Evolutionary conservation across 2,329 filamentous ascomycete species (phyloP), one percentile per base, ranked within the genome.

Genomic region (Chlorencoelia australis): DNA sequence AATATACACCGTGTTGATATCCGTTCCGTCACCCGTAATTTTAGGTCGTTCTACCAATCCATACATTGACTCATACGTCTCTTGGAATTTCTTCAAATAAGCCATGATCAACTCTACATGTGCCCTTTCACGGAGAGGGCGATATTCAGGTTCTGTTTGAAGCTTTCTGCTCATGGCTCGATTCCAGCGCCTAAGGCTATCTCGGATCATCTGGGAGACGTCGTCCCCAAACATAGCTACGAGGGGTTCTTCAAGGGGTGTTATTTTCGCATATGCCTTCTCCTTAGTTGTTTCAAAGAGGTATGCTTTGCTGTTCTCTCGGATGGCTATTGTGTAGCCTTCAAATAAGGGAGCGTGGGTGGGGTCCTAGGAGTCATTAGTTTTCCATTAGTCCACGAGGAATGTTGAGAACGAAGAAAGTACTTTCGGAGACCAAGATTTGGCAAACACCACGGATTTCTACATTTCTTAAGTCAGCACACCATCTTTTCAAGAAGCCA

Each of bases 81-180:
- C 4, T 8, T 36, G 33, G 35, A 45, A 50, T 4, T 36, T 14
- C 2, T 14, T 10, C 8, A 52, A 19, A 18, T 33, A 30, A 2
- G 39, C 16, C 32, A 45, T 44, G 18, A 50, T 42, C 3, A 42
- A 15, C 4, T 42, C 28, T 9, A 40, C 40, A 18, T 47, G 41
- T 9, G 39, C 33, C 11, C 11, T 16, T 1, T 41, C 27, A 4
- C 41, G 33, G 29, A 46, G 39, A 11, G 33, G 30, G 7, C 32
- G 13, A 35, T 26, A 13, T n/a, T 19, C 18, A 20, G 16, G 3
- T 10, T 21, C n/a, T 20, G n/a, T 5, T 21, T 24, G 9, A 14
- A 13, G 30, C 19, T 7, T 17, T 7, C 16, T 15, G 20, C 10
- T 36, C 33, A 11, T 33, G 14, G n/a, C 15, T 8, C 7, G 31